Evolutionary conservation across 352 stramenopile species (phyloP).

Genomic region (Globisporangium viniferum): DNA sequence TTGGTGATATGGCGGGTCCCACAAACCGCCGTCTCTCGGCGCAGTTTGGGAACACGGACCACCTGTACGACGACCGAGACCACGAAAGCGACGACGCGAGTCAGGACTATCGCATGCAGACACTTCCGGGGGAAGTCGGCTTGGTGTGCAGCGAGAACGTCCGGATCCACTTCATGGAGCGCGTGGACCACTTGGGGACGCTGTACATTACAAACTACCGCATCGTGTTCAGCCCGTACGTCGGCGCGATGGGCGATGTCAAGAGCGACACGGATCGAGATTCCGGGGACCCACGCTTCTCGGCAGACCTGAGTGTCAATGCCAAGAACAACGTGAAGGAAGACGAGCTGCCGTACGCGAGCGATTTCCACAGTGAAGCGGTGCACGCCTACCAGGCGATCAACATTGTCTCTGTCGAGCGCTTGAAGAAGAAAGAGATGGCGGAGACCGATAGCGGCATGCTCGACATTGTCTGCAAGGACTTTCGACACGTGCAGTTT

Average conservation of each 20-base stretch:
- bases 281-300: conserved; percentile 10
- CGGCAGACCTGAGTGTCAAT: conserved; percentile 22
- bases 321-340: conserved; percentile 29
- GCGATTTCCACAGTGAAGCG: conserved; percentile 35
- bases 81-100: conserved; percentile 17
- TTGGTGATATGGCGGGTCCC: conserved; percentile 4
- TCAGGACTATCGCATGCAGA: conserved; percentile 38
- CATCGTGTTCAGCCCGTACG: conserved; percentile 65
- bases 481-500: conserved; percentile 79
- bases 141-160: conserved; percentile 65
- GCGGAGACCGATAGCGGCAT: conserved; percentile 70
- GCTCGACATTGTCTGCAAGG: conserved; percentile 74
- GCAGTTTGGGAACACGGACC: conserved; percentile 22
- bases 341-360: conserved; percentile 43
- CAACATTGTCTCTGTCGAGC: conserved; percentile 64
- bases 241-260: background rate
- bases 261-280: conserved; percentile 8
- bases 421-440: conserved; percentile 72
- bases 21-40: conserved; percentile 13
- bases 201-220: conserved; percentile 83
- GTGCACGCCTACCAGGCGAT: conserved; percentile 68
- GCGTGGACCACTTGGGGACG: conserved; percentile 45
- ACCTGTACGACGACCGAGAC: conserved; percentile 21
- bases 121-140: conserved; percentile 61
- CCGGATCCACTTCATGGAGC: conserved; percentile 46